Evolutionary conservation across 345 rosid species (phyloP).

Genomic region (Linum usitatissimum): DNA sequence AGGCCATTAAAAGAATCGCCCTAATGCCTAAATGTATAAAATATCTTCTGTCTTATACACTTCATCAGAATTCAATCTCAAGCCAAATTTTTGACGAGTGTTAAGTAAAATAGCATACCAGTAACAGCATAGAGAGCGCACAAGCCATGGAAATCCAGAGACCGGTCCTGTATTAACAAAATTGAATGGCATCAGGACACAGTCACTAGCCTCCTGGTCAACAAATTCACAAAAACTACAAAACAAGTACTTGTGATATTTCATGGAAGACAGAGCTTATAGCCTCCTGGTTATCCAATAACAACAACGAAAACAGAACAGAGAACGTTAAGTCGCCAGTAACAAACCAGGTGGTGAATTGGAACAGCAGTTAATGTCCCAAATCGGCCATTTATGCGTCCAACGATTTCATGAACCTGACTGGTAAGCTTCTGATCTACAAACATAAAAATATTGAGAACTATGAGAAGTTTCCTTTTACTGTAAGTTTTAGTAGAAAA

Average conservation of each 20-base stretch:
- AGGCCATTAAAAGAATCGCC: too few relatives aligned
- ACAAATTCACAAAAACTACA: neutral
- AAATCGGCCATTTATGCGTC: slow-evolving; percentile 98
- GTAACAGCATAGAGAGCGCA: slow-evolving; percentile 97
- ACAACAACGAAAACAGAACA: neutral
- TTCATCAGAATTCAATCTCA: neutral
- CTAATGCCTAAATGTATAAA: too few relatives aligned
- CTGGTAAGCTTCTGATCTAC: slow-evolving; percentile 98
- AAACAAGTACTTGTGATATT: neutral
- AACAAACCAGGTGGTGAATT: slow-evolving; percentile 86
- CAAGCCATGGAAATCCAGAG: slow-evolving; percentile 70
- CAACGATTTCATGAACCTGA: slow-evolving; percentile 99
- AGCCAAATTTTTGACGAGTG: too few relatives aligned
- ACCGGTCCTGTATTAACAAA: slow-evolving; percentile 63
- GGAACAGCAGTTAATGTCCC: slow-evolving; percentile 91
- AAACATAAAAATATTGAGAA: slow-evolving; percentile 4
- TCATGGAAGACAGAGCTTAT: neutral
- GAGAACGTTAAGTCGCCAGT: slow-evolving; percentile 8
- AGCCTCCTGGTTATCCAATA: neutral
- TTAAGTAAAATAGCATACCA: slow-evolving; percentile 35
- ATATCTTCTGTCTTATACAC: neutral
- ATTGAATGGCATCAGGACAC: neutral
- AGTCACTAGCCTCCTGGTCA: neutral
- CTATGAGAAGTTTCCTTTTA: neutral
- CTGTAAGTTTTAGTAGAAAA: slow-evolving; percentile 1